Percentiles rank a stretch among this genome's conserved stretches.
Conservation (phyloP, 2,329 filamentous ascomycete genomes). For the Coleophoma crateriformis region DNA sequence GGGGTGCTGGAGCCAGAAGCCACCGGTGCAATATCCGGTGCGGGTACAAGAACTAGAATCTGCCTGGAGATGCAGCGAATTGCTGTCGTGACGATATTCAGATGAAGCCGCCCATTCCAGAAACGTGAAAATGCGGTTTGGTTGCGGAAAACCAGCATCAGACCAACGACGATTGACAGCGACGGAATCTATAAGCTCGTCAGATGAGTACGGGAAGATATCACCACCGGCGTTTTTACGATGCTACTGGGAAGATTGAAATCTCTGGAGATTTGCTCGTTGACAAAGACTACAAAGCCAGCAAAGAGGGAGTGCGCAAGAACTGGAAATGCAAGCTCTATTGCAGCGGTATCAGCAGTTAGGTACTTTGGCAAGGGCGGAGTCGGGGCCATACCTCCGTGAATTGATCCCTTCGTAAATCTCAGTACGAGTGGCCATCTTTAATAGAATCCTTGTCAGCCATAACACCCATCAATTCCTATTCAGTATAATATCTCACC, state of each 20-base stretch:
- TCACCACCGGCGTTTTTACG: slow-evolving; percentile 28
- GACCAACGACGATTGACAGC: slow-evolving; percentile 58
- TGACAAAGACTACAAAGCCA: slow-evolving; percentile 51
- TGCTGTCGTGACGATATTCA: slow-evolving; percentile 50
- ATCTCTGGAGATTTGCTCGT: slow-evolving; percentile 41
- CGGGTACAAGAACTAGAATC: slow-evolving; percentile 35
- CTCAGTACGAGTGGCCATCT: slow-evolving; percentile 59
- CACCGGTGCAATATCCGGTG: slow-evolving; percentile 28
- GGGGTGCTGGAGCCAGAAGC: not conserved
- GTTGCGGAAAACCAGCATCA: slow-evolving; percentile 65
- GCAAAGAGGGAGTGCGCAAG: slow-evolving; percentile 52
- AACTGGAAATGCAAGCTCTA: slow-evolving; percentile 50
- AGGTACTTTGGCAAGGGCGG: not conserved
- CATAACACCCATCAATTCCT: not conserved
- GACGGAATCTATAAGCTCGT: slow-evolving; percentile 42
- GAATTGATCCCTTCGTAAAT: slow-evolving; percentile 60
- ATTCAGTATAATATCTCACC: slow-evolving; percentile 7
- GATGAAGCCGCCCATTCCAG: slow-evolving; percentile 53
- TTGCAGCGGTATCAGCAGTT: not conserved
- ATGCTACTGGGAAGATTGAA: slow-evolving; percentile 53
- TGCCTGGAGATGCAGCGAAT: slow-evolving; percentile 54
- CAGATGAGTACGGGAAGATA: not conserved
- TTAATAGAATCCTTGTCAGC: not conserved
- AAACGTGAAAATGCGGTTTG: slow-evolving; percentile 38
- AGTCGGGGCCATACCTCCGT: slow-evolving; percentile 29